Evolutionary conservation across 2,329 filamentous ascomycete species (phyloP), one percentile per base, ranked within the genome.

Genomic region (Penicillium sp.): DNA sequence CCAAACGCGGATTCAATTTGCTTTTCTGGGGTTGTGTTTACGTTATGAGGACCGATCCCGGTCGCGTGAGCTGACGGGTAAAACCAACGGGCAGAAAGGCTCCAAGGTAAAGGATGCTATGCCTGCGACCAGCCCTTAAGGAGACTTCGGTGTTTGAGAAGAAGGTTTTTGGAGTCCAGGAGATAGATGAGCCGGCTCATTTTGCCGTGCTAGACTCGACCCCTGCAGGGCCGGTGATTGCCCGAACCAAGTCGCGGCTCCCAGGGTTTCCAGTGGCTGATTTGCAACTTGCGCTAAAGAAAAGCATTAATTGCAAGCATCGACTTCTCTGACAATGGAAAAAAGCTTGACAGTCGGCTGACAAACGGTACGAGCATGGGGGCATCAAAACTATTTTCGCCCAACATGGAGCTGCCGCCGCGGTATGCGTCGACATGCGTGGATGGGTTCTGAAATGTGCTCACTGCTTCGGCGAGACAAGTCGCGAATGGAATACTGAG

Each of bases 231-330:
- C 38, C 26, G 3, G 7, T 31, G 12, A 45, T 49, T 24, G 9
- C 18, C 2, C 42, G 38, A 29, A 33, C 33, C 0, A 44, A 49
- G 2, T 21, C 31, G 5, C 36, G 69, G 51, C 3, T 82, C 82
- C 24, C 7, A 26, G 24, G 24, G 24, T 4, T 26, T 26, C 5
- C 24, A 33, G 29, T 12, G 29, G 15, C 29, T 33, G 10, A 33
- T 33, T 12, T 13, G 29, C 29, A 33, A 33, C 24, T 26, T 26
- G 5, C 13, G 2, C 29, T 10, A 33, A 33, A 33, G 15, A 33
- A 33, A 5, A 33, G 29, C 29, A 33, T 33, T 12, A 12, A 33
- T 12, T 33, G 10, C 29, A 12, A 33, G 4, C 12, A 33, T 33
- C 29, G 15, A 2, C 10, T 12, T 33, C 29, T 33, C 29, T 33